Base-by-base conservation (phyloP, 192 early-diverging fungal genomes). In the Tieghemiomyces parasiticus region DNA sequence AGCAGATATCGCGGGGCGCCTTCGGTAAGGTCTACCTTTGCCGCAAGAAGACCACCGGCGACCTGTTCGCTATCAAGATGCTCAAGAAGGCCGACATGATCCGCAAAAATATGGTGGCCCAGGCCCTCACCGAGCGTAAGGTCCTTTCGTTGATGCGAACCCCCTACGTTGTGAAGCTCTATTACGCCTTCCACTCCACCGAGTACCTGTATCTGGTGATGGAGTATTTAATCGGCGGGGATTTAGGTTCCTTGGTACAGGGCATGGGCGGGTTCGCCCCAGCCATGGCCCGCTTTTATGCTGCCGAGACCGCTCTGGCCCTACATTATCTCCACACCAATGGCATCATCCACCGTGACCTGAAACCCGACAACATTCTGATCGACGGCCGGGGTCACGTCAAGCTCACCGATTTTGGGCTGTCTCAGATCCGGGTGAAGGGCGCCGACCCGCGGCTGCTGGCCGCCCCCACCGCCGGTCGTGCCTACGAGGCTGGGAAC, bases 401-500 rank as follows among this genome's bases (percentile, higher is more conserved):
- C 70, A 95, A 95, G 65, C 66, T 95, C 54, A 92, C 89, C 13
- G 93, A 96, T 64, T 96, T 96, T 88, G 93, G 93, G 6, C 76
- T 96, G 4, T 92, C 90, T 47, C 79, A 88, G 29, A 88, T 92
- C 38, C 70, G 81, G 8, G 77, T 90, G 20, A 73, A 68, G 48
- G 66, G 67, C 24, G 58, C 61, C 53, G 44, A 58, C 26, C 19
- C 25, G 4, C 3, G 26, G 0, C 55, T 49, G 54, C 19, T 31
- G 4, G 24, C 46, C 25, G 24, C 22, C 25, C 31, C 24, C 35
- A 55, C 9, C 24, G 29, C 49, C 29, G 30, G 19, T 12, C 32
- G 44, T 29, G 35, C 58, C 51, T 60, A 60, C 58, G 25, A 58
- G 53, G 31, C 47, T 50, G 56, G 56, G 56, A 35, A 32, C 2